Evolutionary conservation across 208 protist genomes (phyloP), one percentile per base, ranked within the genome.

Genomic region (Trichomonas vaginalis): DNA sequence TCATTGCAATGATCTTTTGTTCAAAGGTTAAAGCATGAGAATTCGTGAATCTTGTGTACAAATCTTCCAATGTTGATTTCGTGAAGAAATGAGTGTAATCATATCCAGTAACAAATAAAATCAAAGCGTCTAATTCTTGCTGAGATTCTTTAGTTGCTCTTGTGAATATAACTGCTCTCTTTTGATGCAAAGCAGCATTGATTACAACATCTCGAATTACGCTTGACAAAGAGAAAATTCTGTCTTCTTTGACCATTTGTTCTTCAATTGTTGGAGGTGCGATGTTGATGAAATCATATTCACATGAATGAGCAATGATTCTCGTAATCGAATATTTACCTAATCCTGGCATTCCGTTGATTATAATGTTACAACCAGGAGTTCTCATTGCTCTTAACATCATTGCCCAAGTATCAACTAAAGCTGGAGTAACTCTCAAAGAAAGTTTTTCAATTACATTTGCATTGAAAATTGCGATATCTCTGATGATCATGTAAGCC

Each of bases 251-350:
- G 17, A 27, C 17, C 32, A 51, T 48, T 9, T 48, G 27, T 39
- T 92, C 86, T 92, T 92, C 86, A 51, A 45, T 32, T 51, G 86
- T 92, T 56, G 86, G 86, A 35, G 42, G 15, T 10, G 40, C 86
- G 56, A 92, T 92, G 37, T 92, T 48, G 37, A 92, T 45, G 46
- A 92, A 92, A 92, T 92, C 86, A 92, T 45, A 51, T 51, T 92
- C 86, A 51, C 40, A 51, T 39, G 46, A 40, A 92, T 92, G 17
- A 32, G 45, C 40, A 39, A 92, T 51, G 2, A 92, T 48, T 35
- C 86, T 42, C 8, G 45, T 92, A 10, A 92, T 47, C 14, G 86
- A 39, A 51, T 92, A 92, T 21, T 40, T 92, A 35, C 86, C 40
- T 39, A 42, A n/a, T 56, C 86, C 86, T 39, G 86, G 9, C 21